A percentile compares a stretch with the other conserved stretches of the same genome.
Conservation (phyloP, 257 asterid genomes). For the Solanum megistacrolobum region DNA sequence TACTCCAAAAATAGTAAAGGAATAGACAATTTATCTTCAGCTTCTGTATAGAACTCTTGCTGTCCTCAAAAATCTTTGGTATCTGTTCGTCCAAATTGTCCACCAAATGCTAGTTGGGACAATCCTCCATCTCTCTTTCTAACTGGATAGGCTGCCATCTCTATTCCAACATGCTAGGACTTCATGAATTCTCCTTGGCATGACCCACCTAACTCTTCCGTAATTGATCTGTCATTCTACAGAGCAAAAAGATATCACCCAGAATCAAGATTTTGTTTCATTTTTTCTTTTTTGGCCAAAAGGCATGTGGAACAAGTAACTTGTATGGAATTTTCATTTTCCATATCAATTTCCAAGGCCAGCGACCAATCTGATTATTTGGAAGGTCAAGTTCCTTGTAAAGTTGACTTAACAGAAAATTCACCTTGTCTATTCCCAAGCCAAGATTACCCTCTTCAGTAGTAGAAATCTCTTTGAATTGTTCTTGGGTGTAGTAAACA, state of each 20-base stretch:
- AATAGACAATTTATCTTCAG: background rate
- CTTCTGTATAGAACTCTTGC: background rate
- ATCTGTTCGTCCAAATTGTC: background rate
- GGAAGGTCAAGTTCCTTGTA: background rate
- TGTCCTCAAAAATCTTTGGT: background rate
- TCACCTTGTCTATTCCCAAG: background rate
- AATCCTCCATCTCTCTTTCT: background rate
- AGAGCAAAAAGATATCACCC: background rate
- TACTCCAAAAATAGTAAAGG: background rate
- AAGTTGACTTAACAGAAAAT: background rate
- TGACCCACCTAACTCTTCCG: background rate
- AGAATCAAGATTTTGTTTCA: background rate
- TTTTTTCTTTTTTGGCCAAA: background rate
- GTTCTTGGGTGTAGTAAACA: background rate
- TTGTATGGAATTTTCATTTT: background rate
- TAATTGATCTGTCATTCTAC: background rate
- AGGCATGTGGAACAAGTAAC: background rate
- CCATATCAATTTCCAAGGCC: background rate
- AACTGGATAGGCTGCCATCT: background rate
- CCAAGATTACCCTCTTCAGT: background rate
- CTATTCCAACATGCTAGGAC: background rate
- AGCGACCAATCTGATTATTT: background rate
- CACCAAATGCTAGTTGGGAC: background rate
- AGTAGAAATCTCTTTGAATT: background rate
- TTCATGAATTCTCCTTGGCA: background rate